Conservation (phyloP, 116 monocot genomes). For the Zostera marina region DNA sequence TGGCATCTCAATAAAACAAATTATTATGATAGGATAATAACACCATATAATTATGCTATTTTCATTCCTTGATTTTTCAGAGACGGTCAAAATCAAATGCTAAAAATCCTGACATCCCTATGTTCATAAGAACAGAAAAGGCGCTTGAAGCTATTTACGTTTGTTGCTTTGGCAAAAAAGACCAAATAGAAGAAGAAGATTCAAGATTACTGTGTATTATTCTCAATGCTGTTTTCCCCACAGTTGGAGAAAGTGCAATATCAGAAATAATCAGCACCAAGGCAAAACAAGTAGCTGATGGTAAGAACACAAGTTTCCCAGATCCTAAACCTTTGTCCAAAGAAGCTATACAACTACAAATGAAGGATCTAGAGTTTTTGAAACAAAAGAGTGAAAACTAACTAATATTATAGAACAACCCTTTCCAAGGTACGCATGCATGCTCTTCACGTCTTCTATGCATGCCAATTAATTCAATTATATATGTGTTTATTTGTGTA, state of each 20-base stretch:
- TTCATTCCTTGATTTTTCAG: slow-evolving; percentile 2
- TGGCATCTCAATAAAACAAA: not conserved
- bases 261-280: slow-evolving; percentile 28
- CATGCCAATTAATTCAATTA: too few species aligned
- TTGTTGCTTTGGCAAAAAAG: slow-evolving; percentile 58
- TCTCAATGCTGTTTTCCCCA: slow-evolving; percentile 65
- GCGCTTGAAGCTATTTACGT: slow-evolving; percentile 83
- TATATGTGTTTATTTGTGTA: too few species aligned
- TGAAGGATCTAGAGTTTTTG: slow-evolving; percentile 77
- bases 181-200: slow-evolving; percentile 77
- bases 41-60: not conserved
- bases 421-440: not conserved
- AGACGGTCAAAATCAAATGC: slow-evolving; percentile 7
- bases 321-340: slow-evolving; percentile 46
- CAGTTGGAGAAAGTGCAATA: slow-evolving; percentile 32
- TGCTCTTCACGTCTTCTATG: too few species aligned
- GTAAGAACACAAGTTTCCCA: slow-evolving; percentile 26
- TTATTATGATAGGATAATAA: not conserved
- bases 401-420: too few species aligned
- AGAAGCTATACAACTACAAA: slow-evolving; percentile 52
- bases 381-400: slow-evolving; percentile 33
- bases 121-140: slow-evolving; percentile 63
- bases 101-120: slow-evolving; percentile 41
- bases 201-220: slow-evolving; percentile 39
- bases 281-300: slow-evolving; percentile 35